Evolutionary conservation across 371 early-diverging fungal genomes (phyloP).

Genomic region (Mortierella sp.): DNA sequence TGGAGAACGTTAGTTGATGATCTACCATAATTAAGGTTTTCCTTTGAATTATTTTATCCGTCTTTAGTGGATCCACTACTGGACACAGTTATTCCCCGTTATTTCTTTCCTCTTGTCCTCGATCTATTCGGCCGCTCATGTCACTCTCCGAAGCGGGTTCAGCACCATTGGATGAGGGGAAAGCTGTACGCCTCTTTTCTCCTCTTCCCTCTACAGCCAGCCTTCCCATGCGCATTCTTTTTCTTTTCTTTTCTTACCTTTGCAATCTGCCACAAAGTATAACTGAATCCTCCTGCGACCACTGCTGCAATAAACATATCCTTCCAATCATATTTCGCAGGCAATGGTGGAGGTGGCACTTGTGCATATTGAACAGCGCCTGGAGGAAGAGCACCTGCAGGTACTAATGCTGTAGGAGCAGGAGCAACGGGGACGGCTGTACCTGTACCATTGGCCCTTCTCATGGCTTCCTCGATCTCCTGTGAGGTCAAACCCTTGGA

Average conservation of each 20-base stretch:
- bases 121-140: too few relatives aligned
- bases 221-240: neutral
- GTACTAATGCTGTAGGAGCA: slow-evolving; percentile 9
- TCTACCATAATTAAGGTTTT: neutral
- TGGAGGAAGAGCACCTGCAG: slow-evolving; percentile 30
- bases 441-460: slow-evolving; percentile 65
- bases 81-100: slow-evolving; percentile 14
- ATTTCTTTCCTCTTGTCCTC: neutral
- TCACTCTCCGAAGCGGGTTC: too few relatives aligned
- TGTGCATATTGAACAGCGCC: slow-evolving; percentile 43
- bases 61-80: neutral
- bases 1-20: neutral
- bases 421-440: slow-evolving; percentile 29
- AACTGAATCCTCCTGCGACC: slow-evolving; percentile 88
- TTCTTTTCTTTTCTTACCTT: slow-evolving; percentile 66
- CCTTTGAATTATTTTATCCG: neutral
- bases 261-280: slow-evolving; percentile 83
- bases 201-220: too few relatives aligned
- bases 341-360: slow-evolving; percentile 75
- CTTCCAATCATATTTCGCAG: slow-evolving; percentile 88
- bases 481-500: slow-evolving; percentile 92
- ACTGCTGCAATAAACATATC: slow-evolving; percentile 93
- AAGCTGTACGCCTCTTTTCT: too few relatives aligned
- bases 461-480: slow-evolving; percentile 94
- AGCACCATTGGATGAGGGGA: too few relatives aligned